Conservation (phyloP, 805 yeast genomes). For the Grigorovia yakushimaensis region DNA sequence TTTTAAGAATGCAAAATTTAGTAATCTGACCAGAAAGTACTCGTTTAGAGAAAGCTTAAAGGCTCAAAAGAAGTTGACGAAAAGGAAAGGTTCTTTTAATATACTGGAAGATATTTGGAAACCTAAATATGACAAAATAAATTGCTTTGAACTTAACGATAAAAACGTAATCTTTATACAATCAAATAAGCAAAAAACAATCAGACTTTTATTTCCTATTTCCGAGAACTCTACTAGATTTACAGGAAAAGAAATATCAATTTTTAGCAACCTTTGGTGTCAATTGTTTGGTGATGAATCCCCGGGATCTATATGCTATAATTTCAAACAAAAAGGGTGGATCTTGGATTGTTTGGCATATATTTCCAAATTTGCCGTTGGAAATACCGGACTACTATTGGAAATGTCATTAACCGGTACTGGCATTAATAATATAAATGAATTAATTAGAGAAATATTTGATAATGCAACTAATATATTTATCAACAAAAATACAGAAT, state of each 20-base stretch:
- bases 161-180: constrained; percentile 31
- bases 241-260: constrained; percentile 15
- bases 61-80: not conserved
- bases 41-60: not conserved
- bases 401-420: constrained; percentile 39
- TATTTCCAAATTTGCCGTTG: constrained; percentile 30
- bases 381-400: constrained; percentile 35
- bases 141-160: constrained; percentile 17
- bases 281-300: constrained; percentile 58
- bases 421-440: constrained; percentile 34
- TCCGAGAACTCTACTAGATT: constrained; percentile 6
- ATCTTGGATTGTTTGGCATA: constrained; percentile 35
- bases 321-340: constrained; percentile 29
- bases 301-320: constrained; percentile 37
- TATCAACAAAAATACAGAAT: constrained; percentile 9
- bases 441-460: constrained; percentile 31
- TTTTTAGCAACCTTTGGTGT: constrained; percentile 40
- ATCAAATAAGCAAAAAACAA: constrained; percentile 25
- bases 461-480: constrained; percentile 11
- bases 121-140: constrained; percentile 9
- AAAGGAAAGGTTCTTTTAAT: constrained; percentile 3
- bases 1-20: constrained; percentile 3
- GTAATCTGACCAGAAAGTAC: constrained; percentile 3
- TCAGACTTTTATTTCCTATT: constrained; percentile 42
- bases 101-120: constrained; percentile 19